Evolutionary conservation across 2,329 filamentous ascomycete genomes (phyloP).

Genomic region (Metarhizium humberi): DNA sequence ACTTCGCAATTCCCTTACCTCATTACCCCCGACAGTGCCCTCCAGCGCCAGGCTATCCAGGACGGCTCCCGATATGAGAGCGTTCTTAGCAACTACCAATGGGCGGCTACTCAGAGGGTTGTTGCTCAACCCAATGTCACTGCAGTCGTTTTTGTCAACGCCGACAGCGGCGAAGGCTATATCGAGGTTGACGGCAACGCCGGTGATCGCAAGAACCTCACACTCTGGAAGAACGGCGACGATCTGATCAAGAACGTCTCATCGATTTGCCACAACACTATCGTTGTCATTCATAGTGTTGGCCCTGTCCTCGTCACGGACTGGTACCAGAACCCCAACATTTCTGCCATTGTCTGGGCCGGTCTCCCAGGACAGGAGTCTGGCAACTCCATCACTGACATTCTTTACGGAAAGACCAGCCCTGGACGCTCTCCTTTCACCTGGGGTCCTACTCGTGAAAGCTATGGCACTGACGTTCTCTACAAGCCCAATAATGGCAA

Average conservation of each 20-base stretch:
- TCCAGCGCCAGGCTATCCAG: conserved; percentile 51
- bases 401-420: conserved; percentile 76
- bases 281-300: conserved; percentile 81
- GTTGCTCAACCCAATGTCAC: conserved; percentile 54
- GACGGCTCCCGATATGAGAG: conserved; percentile 55
- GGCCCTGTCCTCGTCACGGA: conserved; percentile 70
- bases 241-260: conserved; percentile 73
- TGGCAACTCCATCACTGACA: conserved; percentile 67
- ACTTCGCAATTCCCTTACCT: conserved; percentile 68
- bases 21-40: conserved; percentile 61
- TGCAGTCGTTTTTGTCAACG: conserved; percentile 83
- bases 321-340: conserved; percentile 66
- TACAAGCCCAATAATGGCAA: conserved; percentile 61
- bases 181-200: conserved; percentile 73
- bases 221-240: conserved; percentile 78
- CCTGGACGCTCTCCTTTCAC: conserved; percentile 76
- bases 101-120: conserved; percentile 52
- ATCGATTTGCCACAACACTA: conserved; percentile 72
- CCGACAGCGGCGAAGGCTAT: conserved; percentile 78
- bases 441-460: conserved; percentile 56
- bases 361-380: conserved; percentile 77
- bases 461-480: conserved; percentile 61
- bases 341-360: conserved; percentile 77
- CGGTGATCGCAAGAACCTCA: conserved; percentile 89
- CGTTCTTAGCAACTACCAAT: conserved; percentile 54